These are phyloP conservation scores for Talaromyces sp. DNA, from an alignment of 2,329 filamentous ascomycete species.

Conservation along the genomic window DNA sequence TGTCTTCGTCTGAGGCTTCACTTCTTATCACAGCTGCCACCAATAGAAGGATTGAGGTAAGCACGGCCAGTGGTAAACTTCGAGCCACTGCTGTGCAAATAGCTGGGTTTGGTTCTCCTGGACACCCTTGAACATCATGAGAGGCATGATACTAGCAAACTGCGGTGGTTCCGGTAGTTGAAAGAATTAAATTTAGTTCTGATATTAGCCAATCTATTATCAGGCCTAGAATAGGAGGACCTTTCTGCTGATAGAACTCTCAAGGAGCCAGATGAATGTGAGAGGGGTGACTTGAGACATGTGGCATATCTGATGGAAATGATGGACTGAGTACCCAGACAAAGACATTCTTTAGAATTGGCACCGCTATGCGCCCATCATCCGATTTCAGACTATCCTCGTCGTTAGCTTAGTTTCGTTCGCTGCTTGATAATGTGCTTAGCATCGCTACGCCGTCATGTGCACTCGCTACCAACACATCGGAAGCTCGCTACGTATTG, in stretches of 20 bases:
- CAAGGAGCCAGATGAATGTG: no score
- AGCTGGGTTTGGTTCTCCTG: background rate
- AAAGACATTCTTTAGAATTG: background rate
- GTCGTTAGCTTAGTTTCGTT: background rate
- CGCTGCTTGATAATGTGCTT: constrained; percentile 4
- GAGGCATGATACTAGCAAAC: background rate
- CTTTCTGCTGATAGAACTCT: no score
- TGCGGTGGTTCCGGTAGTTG: background rate
- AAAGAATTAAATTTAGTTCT: background rate
- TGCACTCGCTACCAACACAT: constrained; percentile 1
- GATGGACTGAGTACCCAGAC: no score
- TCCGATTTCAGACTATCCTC: background rate
- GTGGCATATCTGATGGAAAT: no score
- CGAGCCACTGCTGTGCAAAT: background rate
- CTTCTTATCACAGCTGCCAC: background rate
- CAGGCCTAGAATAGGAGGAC: background rate
- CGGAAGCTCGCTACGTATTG: background rate
- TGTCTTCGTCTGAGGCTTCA: no score
- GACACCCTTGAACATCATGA: background rate
- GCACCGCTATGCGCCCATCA: background rate
- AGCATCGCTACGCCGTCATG: constrained; percentile 1
- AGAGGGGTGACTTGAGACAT: no score
- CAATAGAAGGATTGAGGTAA: background rate
- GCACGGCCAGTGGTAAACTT: background rate
- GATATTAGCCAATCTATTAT: background rate